Conservation (phyloP, 768 basidiomycete species). For the Tulasnella sp. region DNA sequence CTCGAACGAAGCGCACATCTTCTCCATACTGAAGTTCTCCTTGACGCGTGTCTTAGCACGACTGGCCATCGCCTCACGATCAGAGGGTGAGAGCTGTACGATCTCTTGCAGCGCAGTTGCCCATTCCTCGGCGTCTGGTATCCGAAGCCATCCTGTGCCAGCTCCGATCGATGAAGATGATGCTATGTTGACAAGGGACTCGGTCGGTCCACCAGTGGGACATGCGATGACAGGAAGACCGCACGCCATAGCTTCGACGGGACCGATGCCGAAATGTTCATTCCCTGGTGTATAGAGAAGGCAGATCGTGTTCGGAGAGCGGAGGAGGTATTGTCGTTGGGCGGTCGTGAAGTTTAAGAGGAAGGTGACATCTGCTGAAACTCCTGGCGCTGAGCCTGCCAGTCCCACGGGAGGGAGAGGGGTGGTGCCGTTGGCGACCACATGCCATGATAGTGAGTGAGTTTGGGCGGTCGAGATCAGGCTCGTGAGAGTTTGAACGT, state of each 20-base stretch:
- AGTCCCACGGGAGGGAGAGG: slow-evolving; percentile 8
- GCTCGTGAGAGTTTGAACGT: slow-evolving; percentile 48
- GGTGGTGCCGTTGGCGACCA: slow-evolving; percentile 13
- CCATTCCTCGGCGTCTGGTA: slow-evolving; percentile 58
- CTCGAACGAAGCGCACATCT: slow-evolving; percentile 57
- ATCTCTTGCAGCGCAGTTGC: slow-evolving; percentile 55
- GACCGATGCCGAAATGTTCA: slow-evolving; percentile 96
- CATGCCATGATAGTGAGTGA: slow-evolving; percentile 40
- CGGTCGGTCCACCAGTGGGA: slow-evolving; percentile 79
- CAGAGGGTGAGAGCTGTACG: slow-evolving; percentile 24
- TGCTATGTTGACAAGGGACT: slow-evolving; percentile 53
- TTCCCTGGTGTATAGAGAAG: slow-evolving; percentile 89
- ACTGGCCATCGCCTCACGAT: slow-evolving; percentile 39
- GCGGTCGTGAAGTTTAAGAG: slow-evolving; percentile 82
- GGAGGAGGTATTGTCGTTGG: slow-evolving; percentile 77
- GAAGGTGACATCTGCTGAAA: slow-evolving; percentile 59
- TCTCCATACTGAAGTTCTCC: slow-evolving; percentile 62
- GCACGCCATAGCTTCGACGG: slow-evolving; percentile 89
- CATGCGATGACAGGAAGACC: slow-evolving; percentile 85
- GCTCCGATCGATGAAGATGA: slow-evolving; percentile 25
- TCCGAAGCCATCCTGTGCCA: slow-evolving; percentile 69
- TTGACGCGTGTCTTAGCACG: slow-evolving; percentile 53
- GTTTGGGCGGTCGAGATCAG: slow-evolving; percentile 51
- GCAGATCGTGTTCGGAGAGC: slow-evolving; percentile 50
- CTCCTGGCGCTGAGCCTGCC: not conserved